These are phyloP conservation scores for Solanum sejunctum DNA, from an alignment of 257 asterid genomes.

Conservation along the genomic window DNA sequence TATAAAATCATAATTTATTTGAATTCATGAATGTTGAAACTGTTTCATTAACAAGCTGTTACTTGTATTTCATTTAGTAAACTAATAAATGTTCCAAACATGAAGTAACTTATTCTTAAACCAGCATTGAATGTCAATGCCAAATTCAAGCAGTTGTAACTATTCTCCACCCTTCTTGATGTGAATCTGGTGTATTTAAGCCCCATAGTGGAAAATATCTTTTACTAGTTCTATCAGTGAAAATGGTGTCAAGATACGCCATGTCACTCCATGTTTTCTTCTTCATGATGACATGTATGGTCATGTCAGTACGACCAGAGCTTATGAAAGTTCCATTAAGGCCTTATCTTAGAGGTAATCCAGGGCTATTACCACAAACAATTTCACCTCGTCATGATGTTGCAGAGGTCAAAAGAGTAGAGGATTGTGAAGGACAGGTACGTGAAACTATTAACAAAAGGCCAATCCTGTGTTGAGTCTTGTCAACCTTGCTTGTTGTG, in stretches of 20 bases:
- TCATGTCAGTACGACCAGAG: background rate
- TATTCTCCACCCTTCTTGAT: background rate
- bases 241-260: background rate
- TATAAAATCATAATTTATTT: background rate
- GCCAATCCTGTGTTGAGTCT: background rate
- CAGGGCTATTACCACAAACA: background rate
- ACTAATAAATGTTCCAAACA: background rate
- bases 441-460: background rate
- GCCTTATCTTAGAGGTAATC: slow-evolving; percentile 1
- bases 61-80: background rate
- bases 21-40: background rate
- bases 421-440: background rate
- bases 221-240: background rate
- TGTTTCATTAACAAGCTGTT: background rate
- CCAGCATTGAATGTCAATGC: background rate
- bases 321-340: background rate
- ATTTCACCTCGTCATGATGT: background rate
- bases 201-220: background rate
- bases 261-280: background rate
- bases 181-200: background rate
- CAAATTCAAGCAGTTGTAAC: background rate
- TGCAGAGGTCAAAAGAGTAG: background rate
- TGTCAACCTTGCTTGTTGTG: background rate
- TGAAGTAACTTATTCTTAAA: background rate
- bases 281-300: background rate